Evolutionary conservation across 148 eudicot species (phyloP).

Genomic region (Tetragonia tetragonoides): DNA sequence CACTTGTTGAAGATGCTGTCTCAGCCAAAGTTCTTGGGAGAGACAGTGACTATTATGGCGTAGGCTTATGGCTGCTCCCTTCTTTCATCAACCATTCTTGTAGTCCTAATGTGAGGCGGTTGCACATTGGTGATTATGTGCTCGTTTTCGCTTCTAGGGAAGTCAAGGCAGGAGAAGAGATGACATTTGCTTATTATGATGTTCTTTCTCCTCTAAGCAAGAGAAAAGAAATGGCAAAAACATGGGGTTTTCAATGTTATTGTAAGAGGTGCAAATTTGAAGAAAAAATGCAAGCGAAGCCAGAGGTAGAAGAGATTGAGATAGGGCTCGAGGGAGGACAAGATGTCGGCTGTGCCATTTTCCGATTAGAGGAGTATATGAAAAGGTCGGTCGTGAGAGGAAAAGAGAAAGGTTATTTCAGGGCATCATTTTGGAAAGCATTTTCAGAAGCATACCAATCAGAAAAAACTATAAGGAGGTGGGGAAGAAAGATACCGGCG

Average conservation of each 20-base stretch:
- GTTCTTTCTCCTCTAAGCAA: conserved; percentile 47
- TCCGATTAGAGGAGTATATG: conserved; percentile 70
- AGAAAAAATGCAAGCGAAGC: conserved; percentile 41
- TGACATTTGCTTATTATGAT: conserved; percentile 76
- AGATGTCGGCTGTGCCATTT: conserved; percentile 58
- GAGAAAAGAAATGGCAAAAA: conserved; percentile 56
- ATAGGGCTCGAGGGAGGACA: conserved; percentile 53
- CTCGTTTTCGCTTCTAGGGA: conserved; percentile 67
- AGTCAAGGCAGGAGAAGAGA: conserved; percentile 78
- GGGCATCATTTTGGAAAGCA: conserved; percentile 81
- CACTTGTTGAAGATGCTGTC: conserved; percentile 62
- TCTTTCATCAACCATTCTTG: conserved; percentile 87
- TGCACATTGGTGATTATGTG: conserved; percentile 75
- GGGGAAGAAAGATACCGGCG: conserved; percentile 75
- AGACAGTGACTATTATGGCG: conserved; percentile 64
- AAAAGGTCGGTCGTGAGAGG: conserved; percentile 65
- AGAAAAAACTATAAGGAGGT: conserved; percentile 56
- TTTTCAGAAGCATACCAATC: conserved; percentile 51
- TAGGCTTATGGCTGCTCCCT: conserved; percentile 79
- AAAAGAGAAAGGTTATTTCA: conserved; percentile 64
- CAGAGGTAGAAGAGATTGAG: conserved; percentile 63
- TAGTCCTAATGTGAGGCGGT: conserved; percentile 63
- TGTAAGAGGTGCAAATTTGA: conserved; percentile 79
- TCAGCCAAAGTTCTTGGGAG: conserved; percentile 72
- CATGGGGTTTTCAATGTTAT: conserved; percentile 70